These are phyloP conservation scores for Eutrema salsugineum DNA, from an alignment of 441 rosid species.

Conservation along the genomic window DNA sequence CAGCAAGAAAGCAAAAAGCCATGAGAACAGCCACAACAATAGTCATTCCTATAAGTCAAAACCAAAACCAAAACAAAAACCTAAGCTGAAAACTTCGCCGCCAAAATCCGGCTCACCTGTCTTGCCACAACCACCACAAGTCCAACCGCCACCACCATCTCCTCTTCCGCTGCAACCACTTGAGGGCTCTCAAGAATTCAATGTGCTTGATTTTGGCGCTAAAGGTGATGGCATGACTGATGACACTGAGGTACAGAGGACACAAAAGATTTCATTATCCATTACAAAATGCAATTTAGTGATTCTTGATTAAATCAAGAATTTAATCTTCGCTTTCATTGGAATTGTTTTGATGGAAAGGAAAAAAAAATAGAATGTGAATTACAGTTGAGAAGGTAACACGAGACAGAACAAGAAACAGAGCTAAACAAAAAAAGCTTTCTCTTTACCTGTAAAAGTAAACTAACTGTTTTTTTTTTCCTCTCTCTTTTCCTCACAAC, in stretches of 20 bases:
- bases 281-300: not conserved
- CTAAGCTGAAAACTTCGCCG: slow-evolving; percentile 19
- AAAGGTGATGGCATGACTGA: slow-evolving; percentile 73
- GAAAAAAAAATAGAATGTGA: slow-evolving; percentile 1
- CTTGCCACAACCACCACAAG: slow-evolving; percentile 13
- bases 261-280: not conserved
- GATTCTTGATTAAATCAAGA: slow-evolving; percentile 4
- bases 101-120: not conserved
- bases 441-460: slow-evolving; percentile 15
- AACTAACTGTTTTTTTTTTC: not conserved
- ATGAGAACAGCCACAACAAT: slow-evolving; percentile 32
- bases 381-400: slow-evolving; percentile 12
- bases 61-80: slow-evolving; percentile 47
- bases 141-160: slow-evolving; percentile 28
- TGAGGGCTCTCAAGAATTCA: slow-evolving; percentile 36
- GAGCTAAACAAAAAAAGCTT: not conserved
- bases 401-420: slow-evolving; percentile 18
- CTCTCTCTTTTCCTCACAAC: not conserved
- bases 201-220: slow-evolving; percentile 72
- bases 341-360: not conserved
- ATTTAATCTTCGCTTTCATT: slow-evolving; percentile 10
- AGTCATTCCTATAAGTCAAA: slow-evolving; percentile 40
- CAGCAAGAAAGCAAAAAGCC: slow-evolving; percentile 54
- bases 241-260: slow-evolving; percentile 66
- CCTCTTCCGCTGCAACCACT: slow-evolving; percentile 27